A percentile compares a stretch with the other conserved stretches of the same genome.
These are phyloP conservation scores for Zychaea mexicana DNA, from an alignment of 371 early-diverging fungal species.

Conservation along the genomic window DNA sequence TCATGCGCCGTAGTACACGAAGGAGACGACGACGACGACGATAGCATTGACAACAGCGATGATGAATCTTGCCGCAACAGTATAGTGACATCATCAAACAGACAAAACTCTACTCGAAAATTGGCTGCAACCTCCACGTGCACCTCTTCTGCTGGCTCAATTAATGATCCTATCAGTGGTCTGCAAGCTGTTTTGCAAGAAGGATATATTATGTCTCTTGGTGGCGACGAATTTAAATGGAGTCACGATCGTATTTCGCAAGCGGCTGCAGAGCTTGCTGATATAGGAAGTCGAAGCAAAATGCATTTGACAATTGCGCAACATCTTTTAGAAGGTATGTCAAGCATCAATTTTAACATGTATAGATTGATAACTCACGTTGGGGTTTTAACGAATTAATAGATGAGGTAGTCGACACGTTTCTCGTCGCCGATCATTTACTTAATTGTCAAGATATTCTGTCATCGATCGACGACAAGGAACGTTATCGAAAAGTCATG, in stretches of 20 bases:
- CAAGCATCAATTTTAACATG: background rate
- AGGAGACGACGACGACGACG: background rate
- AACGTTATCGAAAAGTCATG: conserved; percentile 23
- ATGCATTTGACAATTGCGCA: conserved; percentile 42
- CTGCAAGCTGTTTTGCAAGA: conserved; percentile 48
- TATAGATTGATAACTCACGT: background rate
- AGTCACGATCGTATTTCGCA: conserved; percentile 47
- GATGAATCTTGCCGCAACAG: background rate
- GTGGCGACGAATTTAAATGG: conserved; percentile 47
- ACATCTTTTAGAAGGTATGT: conserved; percentile 23
- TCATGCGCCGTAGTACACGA: too few relatives aligned
- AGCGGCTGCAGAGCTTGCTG: conserved; percentile 43
- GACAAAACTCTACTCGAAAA: background rate
- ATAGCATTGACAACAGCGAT: background rate
- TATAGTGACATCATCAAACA: background rate
- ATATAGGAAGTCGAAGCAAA: conserved; percentile 27
- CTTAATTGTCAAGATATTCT: conserved; percentile 32
- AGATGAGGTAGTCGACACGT: conserved; percentile 27
- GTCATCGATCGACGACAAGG: conserved; percentile 16
- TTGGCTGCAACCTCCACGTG: background rate
- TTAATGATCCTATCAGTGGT: conserved; percentile 33
- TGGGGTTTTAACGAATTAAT: background rate
- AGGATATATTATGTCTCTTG: conserved; percentile 40
- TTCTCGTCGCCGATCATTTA: conserved; percentile 42
- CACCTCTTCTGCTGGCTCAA: background rate